phyloP scores from a whole-genome alignment of 176 grass and related monocot species.

The Oryza brachyantha region DNA sequence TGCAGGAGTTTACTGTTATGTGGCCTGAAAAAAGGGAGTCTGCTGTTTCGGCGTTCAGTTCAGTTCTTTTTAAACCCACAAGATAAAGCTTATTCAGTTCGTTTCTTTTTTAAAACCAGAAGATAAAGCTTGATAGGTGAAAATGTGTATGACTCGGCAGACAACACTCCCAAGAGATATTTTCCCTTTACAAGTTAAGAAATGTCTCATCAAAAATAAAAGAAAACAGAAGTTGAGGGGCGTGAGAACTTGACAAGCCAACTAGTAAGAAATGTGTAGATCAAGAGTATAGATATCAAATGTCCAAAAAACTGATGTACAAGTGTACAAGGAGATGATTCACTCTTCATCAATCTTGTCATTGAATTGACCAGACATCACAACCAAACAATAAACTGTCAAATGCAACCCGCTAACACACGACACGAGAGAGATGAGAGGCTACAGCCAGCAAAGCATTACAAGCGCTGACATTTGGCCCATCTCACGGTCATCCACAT shows the following conservation, averaged over 20 bases:
- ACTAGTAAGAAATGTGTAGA: not conserved
- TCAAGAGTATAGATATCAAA: not conserved
- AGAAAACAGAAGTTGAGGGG: not conserved
- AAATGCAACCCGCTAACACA: conserved; percentile 35
- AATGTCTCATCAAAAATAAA: not conserved
- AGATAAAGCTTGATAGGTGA: not conserved
- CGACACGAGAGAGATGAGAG: not conserved
- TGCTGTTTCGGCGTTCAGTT: not conserved
- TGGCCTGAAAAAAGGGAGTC: too few relatives aligned
- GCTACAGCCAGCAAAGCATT: conserved; percentile 11
- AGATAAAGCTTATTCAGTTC: not conserved
- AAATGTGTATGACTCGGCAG: not conserved
- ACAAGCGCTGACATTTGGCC: not conserved
- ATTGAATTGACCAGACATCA: conserved; percentile 15
- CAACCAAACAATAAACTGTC: conserved; percentile 29
- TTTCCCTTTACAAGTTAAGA: not conserved
- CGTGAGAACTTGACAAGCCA: not conserved
- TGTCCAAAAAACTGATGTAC: conserved; percentile 29
- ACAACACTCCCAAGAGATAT: not conserved
- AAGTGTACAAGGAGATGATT: not conserved
- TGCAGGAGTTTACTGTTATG: not conserved
- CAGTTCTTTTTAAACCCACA: not conserved
- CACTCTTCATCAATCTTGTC: conserved; percentile 15
- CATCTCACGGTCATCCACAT: not conserved
- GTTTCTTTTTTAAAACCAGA: not conserved